A percentile compares a stretch with the other conserved stretches of the same genome.
Conservation (phyloP, 2,329 filamentous ascomycete species). For the Fusarium xylarioides region DNA sequence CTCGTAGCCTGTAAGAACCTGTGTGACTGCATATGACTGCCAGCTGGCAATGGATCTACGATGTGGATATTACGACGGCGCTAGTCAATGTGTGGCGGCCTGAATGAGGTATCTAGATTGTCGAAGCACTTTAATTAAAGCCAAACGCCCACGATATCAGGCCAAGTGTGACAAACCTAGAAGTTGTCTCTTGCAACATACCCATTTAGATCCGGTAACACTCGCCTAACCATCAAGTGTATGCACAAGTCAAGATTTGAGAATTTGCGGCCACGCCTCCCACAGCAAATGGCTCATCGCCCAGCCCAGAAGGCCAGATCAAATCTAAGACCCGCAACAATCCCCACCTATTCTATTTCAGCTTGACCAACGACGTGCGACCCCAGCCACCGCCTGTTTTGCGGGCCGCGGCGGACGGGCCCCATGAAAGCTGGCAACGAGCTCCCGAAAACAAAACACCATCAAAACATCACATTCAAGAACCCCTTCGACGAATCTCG, state of each 20-base stretch:
- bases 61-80: slow-evolving; percentile 36
- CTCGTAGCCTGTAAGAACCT: slow-evolving; percentile 11
- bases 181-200: slow-evolving; percentile 25
- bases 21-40: slow-evolving; percentile 43
- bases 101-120: slow-evolving; percentile 34
- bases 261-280: slow-evolving; percentile 8
- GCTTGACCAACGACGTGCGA: slow-evolving; percentile 36
- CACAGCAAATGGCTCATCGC: slow-evolving; percentile 4
- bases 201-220: not conserved
- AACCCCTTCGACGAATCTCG: slow-evolving; percentile 24
- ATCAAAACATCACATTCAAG: slow-evolving; percentile 35
- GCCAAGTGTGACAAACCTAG: slow-evolving; percentile 10
- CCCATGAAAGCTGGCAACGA: slow-evolving; percentile 37
- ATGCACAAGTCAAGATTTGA: slow-evolving; percentile 3
- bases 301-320: slow-evolving; percentile 31
- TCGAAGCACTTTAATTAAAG: slow-evolving; percentile 19
- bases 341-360: slow-evolving; percentile 20
- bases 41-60: slow-evolving; percentile 40
- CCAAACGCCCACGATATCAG: slow-evolving; percentile 16
- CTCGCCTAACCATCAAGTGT: not conserved
- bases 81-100: slow-evolving; percentile 43
- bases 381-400: slow-evolving; percentile 46
- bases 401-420: slow-evolving; percentile 40
- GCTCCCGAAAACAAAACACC: slow-evolving; percentile 45
- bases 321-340: slow-evolving; percentile 36